phyloP scores from a whole-genome alignment of 2,329 filamentous ascomycete genomes.

The Juglanconis oblonga region DNA sequence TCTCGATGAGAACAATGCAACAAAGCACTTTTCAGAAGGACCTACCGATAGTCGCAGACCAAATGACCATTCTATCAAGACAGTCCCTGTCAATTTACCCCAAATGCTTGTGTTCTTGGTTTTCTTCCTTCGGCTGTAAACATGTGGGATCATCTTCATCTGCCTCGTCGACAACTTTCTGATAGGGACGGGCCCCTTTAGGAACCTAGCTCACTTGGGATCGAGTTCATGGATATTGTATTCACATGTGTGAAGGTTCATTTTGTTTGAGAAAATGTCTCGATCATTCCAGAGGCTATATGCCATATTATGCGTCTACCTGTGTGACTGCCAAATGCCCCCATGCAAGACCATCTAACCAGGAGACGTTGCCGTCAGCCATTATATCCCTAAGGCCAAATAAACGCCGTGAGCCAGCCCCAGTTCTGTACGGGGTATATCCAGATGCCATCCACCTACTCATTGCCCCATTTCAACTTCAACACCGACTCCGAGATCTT shows the following conservation, averaged over 20 bases:
- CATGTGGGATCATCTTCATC: background rate
- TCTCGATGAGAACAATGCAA: conserved; percentile 3
- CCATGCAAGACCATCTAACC: background rate
- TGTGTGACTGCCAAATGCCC: background rate
- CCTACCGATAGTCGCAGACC: background rate
- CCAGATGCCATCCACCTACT: conserved; percentile 35
- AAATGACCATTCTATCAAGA: background rate
- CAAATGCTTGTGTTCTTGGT: background rate
- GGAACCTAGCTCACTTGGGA: background rate
- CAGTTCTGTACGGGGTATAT: too few species aligned
- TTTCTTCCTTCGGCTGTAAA: background rate
- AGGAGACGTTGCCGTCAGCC: conserved; percentile 1
- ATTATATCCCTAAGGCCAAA: background rate
- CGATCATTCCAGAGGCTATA: background rate
- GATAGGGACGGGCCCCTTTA: background rate
- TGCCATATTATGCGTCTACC: background rate
- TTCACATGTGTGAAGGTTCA: background rate
- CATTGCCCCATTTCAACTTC: conserved; percentile 76
- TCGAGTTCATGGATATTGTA: background rate
- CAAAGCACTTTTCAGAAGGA: background rate
- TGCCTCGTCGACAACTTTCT: background rate
- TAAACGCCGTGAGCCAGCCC: conserved; percentile 6
- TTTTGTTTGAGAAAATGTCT: background rate
- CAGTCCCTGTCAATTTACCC: background rate
- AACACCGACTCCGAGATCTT: conserved; percentile 71